Evolutionary conservation across 495 filamentous ascomycete species (phyloP), one percentile per base, ranked within the genome.

Genomic region (Neurospora africana): DNA sequence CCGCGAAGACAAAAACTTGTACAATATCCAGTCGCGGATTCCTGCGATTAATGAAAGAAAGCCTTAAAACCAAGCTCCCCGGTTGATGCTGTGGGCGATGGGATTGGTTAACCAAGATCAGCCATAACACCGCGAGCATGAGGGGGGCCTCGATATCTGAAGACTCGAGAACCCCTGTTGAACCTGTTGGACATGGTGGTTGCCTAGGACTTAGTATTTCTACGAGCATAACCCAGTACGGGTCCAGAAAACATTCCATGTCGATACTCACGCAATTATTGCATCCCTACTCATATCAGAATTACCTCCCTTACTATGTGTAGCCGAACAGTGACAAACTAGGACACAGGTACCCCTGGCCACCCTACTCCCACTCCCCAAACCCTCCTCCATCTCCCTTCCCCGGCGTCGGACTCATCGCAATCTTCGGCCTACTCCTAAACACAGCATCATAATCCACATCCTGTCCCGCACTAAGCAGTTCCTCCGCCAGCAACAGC

Each of bases 391-490:
- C 74, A 77, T 69, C 77, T 53, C 65, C 69, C 75, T 74, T 81
- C 10, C 68, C 74, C 10, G 90, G 90, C 37, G 88, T 89, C n/a
- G 93, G 92, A 81, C 93, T 96, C 8, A 84, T 85, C 70, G 89
- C 91, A 70, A 97, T 86, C 74, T 90, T 91, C 2, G 94, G 94
- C 73, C 94, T 81, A 44, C 92, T 93, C 81, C 89, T 93, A 81
- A 97, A 97, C 1, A 97, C 90, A 69, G 90, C 91, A 68, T 91
- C 90, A 77, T 95, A 94, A 75, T 91, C 90, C 77, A 94, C 93
- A 71, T 92, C 91, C 19, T 89, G 89, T 69, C 90, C 87, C n/a
- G 73, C 79, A 27, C 41, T 76, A 41, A 79, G 69, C 72, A 79
- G 47, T 73, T 79, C 78, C 73, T 79, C 79, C 10, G 74, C 74